phyloP scores from a whole-genome alignment of 768 basidiomycete genomes.

The Nidularia pulvinata region DNA sequence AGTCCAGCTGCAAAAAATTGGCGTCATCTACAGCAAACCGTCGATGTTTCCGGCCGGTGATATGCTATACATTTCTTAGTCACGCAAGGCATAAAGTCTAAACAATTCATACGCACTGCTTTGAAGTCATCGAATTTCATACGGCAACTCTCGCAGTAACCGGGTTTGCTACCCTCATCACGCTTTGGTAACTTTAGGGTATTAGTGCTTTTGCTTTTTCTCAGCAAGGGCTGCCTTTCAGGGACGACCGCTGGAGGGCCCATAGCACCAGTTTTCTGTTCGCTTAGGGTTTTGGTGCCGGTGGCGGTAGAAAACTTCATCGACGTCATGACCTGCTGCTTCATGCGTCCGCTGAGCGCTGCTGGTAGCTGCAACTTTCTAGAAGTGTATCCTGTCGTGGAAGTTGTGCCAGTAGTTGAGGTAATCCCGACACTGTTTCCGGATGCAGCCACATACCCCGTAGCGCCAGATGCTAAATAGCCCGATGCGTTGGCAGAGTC shows the following conservation, averaged over 20 bases:
- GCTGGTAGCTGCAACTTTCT: slow-evolving; percentile 51
- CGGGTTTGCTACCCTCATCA: slow-evolving; percentile 88
- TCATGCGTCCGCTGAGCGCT: slow-evolving; percentile 52
- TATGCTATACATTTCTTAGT: slow-evolving; percentile 52
- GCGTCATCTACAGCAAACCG: slow-evolving; percentile 77
- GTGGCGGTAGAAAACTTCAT: slow-evolving; percentile 38
- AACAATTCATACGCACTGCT: slow-evolving; percentile 46
- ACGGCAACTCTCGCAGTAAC: slow-evolving; percentile 98
- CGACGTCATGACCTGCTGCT: slow-evolving; percentile 69
- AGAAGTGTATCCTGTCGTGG: slow-evolving; percentile 48
- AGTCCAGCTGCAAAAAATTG: slow-evolving; percentile 83
- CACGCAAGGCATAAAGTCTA: slow-evolving; percentile 1
- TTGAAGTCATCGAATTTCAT: slow-evolving; percentile 88
- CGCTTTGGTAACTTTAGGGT: slow-evolving; percentile 73
- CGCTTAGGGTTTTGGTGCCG: slow-evolving; percentile 13
- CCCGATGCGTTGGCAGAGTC: slow-evolving; percentile 73
- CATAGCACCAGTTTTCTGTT: slow-evolving; percentile 45
- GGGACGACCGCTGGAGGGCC: slow-evolving; percentile 68
- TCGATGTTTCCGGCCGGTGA: slow-evolving; percentile 69
- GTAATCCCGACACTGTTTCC: slow-evolving; percentile 95
- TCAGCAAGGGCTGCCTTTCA: slow-evolving; percentile 47
- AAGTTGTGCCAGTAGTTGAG: slow-evolving; percentile 87
- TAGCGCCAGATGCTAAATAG: slow-evolving; percentile 55
- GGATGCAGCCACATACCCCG: slow-evolving; percentile 83
- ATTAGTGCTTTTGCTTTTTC: slow-evolving; percentile 83